These are phyloP conservation scores for Termitomyces sp. DNA, from an alignment of 768 basidiomycete species.

Conservation along the genomic window DNA sequence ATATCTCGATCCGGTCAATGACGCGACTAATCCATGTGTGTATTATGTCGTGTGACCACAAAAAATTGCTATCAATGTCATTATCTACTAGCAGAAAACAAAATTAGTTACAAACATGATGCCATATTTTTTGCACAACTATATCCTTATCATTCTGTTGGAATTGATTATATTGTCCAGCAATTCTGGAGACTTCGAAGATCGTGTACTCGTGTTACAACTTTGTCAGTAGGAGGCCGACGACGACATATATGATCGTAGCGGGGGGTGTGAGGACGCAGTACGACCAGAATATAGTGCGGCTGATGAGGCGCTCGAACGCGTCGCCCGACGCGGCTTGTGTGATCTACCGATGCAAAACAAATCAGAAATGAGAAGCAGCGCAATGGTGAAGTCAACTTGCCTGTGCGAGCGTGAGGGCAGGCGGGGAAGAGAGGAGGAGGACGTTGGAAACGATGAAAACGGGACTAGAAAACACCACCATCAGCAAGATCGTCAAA, in stretches of 20 bases:
- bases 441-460: constrained; percentile 84
- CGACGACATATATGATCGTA: not conserved
- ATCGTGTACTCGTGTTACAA: not conserved
- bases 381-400: not conserved
- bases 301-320: constrained; percentile 85
- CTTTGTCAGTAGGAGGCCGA: not conserved
- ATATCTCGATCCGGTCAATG: no score
- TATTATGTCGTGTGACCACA: no score
- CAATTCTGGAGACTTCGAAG: no score
- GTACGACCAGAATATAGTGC: constrained; percentile 93
- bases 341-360: constrained; percentile 48
- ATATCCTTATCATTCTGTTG: no score
- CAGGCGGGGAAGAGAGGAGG: constrained; percentile 78
- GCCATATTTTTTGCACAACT: no score
- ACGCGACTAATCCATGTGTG: no score
- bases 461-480: constrained; percentile 52
- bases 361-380: not conserved
- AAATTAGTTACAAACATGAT: no score
- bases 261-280: constrained; percentile 78
- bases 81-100: no score
- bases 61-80: no score
- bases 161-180: no score
- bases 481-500: constrained; percentile 2
- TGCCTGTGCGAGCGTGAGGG: constrained; percentile 51
- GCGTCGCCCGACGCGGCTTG: constrained; percentile 80